Base-by-base conservation (phyloP, 768 basidiomycete species). In the Serpula lacrymans region DNA sequence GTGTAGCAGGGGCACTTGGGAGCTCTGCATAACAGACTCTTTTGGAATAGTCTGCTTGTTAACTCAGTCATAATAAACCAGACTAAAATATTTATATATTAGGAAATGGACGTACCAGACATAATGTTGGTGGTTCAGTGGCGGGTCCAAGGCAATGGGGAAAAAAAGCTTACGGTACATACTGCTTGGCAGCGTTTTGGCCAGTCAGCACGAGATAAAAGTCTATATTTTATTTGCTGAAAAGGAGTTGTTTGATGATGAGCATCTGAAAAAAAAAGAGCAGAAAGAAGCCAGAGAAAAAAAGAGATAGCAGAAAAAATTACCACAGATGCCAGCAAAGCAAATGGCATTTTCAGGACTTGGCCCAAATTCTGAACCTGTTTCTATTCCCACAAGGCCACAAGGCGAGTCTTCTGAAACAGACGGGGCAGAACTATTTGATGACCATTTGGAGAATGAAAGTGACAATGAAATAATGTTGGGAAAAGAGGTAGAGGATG, bases 31-130 rank as follows among this genome's bases (percentile, higher is more conserved):
- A 5, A 67, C 57, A 0, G 62, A 62, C 28, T 50, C 62, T 16
- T 66, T 64, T 45, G 63, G 66, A 20, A 62, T 69, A 63, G 61
- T 67, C 43, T 35, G 56, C 6, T 12, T 6, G 2, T 11, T 5
- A 4, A 28, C 18, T 17, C 14, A 27, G 4, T 12, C 25, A 39
- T 17, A 12, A 36, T 37, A 23, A 42, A n/a, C n/a, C n/a, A n/a
- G n/a, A n/a, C n/a, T 22, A 39, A 22, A n/a, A n/a, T n/a, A n/a
- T n/a, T 23, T 21, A 31, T 16, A 44, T 34, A 28, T 20, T 37
- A 69, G 69, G 65, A 65, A 5, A 49, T 70, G 27, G 61, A 71
- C 31, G 11, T 69, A 2, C 44, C 61, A 3, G 55, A 60, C 39
- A 60, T 71, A 3, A 22, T 43, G 8, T 34, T 69, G 14, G 57